Base-by-base conservation (phyloP, 2,329 filamentous ascomycete species). In the Penicillium brevicompactum region DNA sequence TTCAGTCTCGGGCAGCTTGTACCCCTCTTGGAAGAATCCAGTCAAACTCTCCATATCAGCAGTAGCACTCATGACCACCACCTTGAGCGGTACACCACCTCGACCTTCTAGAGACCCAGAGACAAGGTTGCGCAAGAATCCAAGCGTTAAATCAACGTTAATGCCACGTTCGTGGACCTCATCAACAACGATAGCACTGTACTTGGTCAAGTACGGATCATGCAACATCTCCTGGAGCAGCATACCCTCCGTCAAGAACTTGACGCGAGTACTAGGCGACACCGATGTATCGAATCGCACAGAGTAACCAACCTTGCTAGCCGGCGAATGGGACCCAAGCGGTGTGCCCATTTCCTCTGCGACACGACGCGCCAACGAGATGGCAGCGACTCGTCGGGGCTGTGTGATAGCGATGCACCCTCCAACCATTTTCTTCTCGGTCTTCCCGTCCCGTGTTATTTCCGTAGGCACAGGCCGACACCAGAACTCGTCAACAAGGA, bases 1-100 rank as follows among this genome's bases (percentile, higher is more conserved):
- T 14, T 51, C 38, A 48, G 57, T 40, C 13, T 42, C 54, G 40
- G 56, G 46, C 3, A 27, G 5, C 16, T 53, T 57, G 10, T 64
- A 65, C 14, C 70, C 74, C 22, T 74, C 71, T 30, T 68, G 75
- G 61, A 97, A 97, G 71, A 96, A 97, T 0, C 79, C 78, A 42
- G 85, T 81, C 31, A 97, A 85, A 53, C 83, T 85, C 57, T 93
- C 87, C 55, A 96, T 87, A 71, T 97, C 91, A 37, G 92, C 91
- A 6, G 94, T 99, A 47, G 94, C 94, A 81, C 92, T 97, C 94
- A 99, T 99, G 69, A 97, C 85, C 32, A 96, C 84, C 3, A 97
- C 86, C 72, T 96, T 97, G 53, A 99, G 77, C 1, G 89, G 87
- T 30, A 88, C 78, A 5, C 89, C 89, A 7, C 87, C 86, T 4